phyloP scores from a whole-genome alignment of 2,329 filamentous ascomycete genomes.

The Beauveria medogensis region DNA sequence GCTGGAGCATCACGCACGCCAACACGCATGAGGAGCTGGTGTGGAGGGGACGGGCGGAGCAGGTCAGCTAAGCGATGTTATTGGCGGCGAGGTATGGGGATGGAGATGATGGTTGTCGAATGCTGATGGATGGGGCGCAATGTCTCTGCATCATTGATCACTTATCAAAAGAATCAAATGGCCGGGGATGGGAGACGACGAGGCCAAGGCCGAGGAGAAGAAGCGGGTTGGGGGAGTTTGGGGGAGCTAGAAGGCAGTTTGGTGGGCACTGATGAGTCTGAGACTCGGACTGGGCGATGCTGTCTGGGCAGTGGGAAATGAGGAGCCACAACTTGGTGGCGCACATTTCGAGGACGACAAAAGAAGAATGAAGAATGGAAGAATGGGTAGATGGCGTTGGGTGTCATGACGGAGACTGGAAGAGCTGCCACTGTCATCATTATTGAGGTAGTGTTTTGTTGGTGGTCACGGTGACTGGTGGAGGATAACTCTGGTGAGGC shows the following conservation, averaged over 20 bases:
- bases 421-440: too few relatives aligned
- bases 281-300: too few relatives aligned
- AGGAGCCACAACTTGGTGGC: not conserved
- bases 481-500: too few relatives aligned
- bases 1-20: not conserved
- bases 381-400: not conserved
- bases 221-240: slow-evolving; percentile 1
- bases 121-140: not conserved
- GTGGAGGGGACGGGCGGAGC: not conserved
- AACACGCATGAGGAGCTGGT: not conserved
- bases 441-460: too few relatives aligned
- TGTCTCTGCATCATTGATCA: not conserved
- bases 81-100: not conserved
- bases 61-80: not conserved
- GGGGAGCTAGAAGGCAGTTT: not conserved
- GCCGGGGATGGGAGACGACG: not conserved
- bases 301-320: not conserved
- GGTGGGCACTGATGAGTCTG: not conserved
- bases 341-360: not conserved
- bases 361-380: too few relatives aligned
- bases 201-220: not conserved
- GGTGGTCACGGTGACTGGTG: too few relatives aligned
- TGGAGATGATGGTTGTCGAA: not conserved
- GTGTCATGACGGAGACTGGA: too few relatives aligned
- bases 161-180: not conserved